These are phyloP conservation scores for Neltuma alba DNA, from an alignment of 306 rosid genomes.

Conservation along the genomic window DNA sequence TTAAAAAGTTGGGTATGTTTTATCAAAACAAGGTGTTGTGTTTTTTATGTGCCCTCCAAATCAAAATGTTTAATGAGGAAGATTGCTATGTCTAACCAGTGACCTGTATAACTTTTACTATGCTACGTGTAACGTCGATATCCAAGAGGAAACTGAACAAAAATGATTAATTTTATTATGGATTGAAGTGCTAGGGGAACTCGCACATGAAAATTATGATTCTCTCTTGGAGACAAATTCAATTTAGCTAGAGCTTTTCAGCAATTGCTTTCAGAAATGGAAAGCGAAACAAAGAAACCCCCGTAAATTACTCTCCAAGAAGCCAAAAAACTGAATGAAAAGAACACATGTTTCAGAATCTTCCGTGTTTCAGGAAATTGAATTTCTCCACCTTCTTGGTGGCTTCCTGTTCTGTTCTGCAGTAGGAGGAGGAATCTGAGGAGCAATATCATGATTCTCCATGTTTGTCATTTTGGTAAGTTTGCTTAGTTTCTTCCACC, in stretches of 20 bases:
- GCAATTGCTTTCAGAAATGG: conserved; percentile 21
- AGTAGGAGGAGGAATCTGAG: conserved; percentile 44
- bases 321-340: background rate
- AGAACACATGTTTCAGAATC: background rate
- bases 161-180: background rate
- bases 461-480: conserved; percentile 58
- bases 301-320: conserved; percentile 35
- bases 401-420: conserved; percentile 62
- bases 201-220: conserved; percentile 34
- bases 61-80: background rate
- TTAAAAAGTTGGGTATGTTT: background rate
- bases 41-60: background rate
- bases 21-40: background rate
- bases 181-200: conserved; percentile 33
- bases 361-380: conserved; percentile 60
- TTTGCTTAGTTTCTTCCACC: conserved; percentile 96
- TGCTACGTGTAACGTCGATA: background rate
- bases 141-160: background rate
- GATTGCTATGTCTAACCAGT: background rate
- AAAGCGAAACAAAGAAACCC: conserved; percentile 5
- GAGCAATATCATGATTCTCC: conserved; percentile 59
- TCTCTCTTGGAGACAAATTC: conserved; percentile 39
- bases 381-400: conserved; percentile 95
- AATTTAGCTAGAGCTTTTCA: conserved; percentile 24
- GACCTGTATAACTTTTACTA: background rate